Base-by-base conservation (phyloP, 2,329 filamentous ascomycete genomes). In the Hypoxylon sp. region DNA sequence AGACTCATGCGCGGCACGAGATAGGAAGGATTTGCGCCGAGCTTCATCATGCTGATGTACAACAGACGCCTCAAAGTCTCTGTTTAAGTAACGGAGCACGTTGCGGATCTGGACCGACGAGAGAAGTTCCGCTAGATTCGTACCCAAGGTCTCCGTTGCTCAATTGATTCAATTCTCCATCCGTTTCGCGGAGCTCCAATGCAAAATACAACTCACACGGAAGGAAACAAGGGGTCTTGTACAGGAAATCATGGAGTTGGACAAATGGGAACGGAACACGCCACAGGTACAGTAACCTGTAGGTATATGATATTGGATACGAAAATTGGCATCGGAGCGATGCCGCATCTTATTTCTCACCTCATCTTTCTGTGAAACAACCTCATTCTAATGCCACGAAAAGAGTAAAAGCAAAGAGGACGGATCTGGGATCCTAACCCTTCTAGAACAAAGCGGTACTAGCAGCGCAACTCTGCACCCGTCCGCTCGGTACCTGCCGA, bases 261-360 rank as follows among this genome's bases (percentile, higher is more conserved):
- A 61, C 68, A 63, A 71, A 71, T 69, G 51, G 63, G 55, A 69
- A 31, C 52, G 59, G 63, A 33, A 70, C 68, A 70, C 68, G 62
- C 65, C 62, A 46, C 56, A 31, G 39, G 11, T 24, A 47, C 37
- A 54, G n/a, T 52, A 50, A 35, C 48, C 17, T 24, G 37, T 24
- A 19, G 19, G 39, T 54, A 8, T 22, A 11, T 44, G 13, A 47
- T 47, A 39, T 39, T 47, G 37, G 44, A 50, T 39, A 52, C 37
- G 53, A n/a, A 37, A 53, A 50, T 55, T 44, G 5, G 17, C 44
- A 65, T 60, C 51, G 54, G 68, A 67, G 68, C 61, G 65, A 65
- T 42, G 52, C 62, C 54, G 61, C 68, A 56, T 61, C 51, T 54
- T 44, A 17, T 50, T 44, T 22, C 53, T 57, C 31, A 14, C 14